Evolutionary conservation across 176 grass and related monocot genomes (phyloP).

Genomic region (Phragmites australis): DNA sequence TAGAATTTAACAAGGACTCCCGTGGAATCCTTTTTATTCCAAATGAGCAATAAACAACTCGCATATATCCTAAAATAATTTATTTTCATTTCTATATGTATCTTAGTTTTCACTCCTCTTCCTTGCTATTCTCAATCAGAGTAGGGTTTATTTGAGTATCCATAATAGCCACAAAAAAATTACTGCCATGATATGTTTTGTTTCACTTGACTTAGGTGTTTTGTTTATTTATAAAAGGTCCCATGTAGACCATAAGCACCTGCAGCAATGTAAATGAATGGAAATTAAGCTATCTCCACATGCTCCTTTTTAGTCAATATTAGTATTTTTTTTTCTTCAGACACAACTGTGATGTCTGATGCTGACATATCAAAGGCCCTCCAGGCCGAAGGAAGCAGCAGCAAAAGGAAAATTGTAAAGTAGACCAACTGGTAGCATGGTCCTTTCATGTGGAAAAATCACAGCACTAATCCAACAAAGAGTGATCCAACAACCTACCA

Average conservation of each 20-base stretch:
- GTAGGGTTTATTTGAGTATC: background rate
- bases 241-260: background rate
- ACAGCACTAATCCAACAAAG: background rate
- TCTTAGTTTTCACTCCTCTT: too few relatives aligned
- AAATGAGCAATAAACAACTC: too few relatives aligned
- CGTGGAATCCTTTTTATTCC: too few relatives aligned
- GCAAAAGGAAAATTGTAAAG: conserved; percentile 17
- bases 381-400: background rate
- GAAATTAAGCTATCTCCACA: background rate
- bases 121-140: background rate
- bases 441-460: conserved; percentile 38
- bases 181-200: background rate
- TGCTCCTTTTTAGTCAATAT: background rate
- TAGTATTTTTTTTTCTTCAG: background rate
- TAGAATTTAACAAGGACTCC: too few relatives aligned
- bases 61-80: background rate
- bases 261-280: background rate
- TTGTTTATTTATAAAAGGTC: background rate
- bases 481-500: background rate
- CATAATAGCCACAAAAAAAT: background rate
- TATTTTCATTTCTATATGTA: background rate
- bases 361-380: background rate
- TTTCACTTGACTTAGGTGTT: background rate
- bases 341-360: background rate
- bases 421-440: conserved; percentile 23